These are phyloP conservation scores for Tillandsia leiboldiana DNA, from an alignment of 176 grass and related monocot genomes.

Conservation along the genomic window DNA sequence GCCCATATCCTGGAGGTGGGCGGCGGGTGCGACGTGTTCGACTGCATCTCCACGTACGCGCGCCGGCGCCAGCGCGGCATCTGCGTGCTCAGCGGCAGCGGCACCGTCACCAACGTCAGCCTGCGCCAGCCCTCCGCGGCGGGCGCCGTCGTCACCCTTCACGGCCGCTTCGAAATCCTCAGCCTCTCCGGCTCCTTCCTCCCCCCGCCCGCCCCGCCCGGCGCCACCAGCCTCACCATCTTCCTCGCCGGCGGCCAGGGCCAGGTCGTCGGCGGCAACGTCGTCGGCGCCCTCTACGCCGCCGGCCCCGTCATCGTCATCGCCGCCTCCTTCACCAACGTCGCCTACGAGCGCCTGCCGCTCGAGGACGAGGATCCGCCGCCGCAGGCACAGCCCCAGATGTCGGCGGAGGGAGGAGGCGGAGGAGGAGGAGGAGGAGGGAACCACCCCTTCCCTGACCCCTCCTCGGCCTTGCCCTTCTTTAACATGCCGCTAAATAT, in stretches of 20 bases:
- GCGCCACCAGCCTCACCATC: constrained; percentile 93
- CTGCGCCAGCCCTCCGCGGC: constrained; percentile 77
- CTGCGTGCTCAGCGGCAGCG: constrained; percentile 92
- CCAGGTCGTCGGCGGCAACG: constrained; percentile 91
- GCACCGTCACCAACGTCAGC: constrained; percentile 89
- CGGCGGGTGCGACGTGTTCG: constrained; percentile 84
- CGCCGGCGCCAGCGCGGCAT: constrained; percentile 80
- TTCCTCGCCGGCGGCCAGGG: constrained; percentile 90
- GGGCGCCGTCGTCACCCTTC: constrained; percentile 67
- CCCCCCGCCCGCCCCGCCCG: constrained; percentile 73
- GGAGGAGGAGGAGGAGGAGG: constrained; percentile 13
- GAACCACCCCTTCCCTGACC: constrained; percentile 46
- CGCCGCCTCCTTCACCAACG: constrained; percentile 93
- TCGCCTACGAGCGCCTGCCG: constrained; percentile 91
- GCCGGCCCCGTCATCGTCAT: constrained; percentile 91
- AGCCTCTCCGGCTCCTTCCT: constrained; percentile 95
- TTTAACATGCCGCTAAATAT: constrained; percentile 91
- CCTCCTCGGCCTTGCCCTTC: constrained; percentile 60
- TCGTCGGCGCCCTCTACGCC: constrained; percentile 76
- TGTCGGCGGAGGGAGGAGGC: constrained; percentile 19
- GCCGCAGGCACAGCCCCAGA: constrained; percentile 66
- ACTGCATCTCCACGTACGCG: constrained; percentile 75
- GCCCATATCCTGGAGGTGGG: constrained; percentile 96
- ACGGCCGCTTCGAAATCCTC: constrained; percentile 95
- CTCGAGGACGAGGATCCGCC: constrained; percentile 82